Percentiles rank a stretch among this genome's conserved stretches.
These are phyloP conservation scores for Chrysanthemum lavandulifolium DNA, from an alignment of 129 eudicot genomes.

Conservation along the genomic window DNA sequence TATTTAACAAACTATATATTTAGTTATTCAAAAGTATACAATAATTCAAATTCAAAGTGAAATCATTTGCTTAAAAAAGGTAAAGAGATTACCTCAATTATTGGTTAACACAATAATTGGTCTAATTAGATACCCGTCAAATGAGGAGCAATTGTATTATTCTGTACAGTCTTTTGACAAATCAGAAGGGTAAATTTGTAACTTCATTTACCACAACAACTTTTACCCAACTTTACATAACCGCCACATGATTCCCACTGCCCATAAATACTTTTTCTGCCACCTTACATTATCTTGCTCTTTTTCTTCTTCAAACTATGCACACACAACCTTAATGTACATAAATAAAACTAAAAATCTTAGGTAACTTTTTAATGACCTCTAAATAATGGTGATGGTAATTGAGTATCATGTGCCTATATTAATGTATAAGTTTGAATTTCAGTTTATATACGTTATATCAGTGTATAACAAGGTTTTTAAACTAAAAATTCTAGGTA, in stretches of 20 bases:
- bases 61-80: constrained; percentile 9
- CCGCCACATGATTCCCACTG: constrained; percentile 66
- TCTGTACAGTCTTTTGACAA: constrained; percentile 8
- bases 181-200: constrained; percentile 27
- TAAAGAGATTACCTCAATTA: constrained; percentile 13
- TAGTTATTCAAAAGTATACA: neutral
- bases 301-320: constrained; percentile 3
- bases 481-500: no score
- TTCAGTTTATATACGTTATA: no score
- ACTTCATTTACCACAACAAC: neutral
- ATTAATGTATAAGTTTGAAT: no score
- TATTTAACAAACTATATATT: no score
- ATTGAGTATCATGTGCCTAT: no score
- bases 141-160: constrained; percentile 11
- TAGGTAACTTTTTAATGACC: no score
- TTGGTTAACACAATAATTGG: constrained; percentile 10
- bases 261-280: constrained; percentile 25
- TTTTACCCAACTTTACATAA: constrained; percentile 42
- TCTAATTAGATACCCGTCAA: constrained; percentile 25
- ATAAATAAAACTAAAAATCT: no score
- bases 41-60: neutral
- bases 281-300: constrained; percentile 18
- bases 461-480: no score
- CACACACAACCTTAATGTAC: no score
- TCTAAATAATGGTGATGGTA: no score